Conservation (phyloP, 73 alveolate species). For the Paramecium primaurelia region DNA sequence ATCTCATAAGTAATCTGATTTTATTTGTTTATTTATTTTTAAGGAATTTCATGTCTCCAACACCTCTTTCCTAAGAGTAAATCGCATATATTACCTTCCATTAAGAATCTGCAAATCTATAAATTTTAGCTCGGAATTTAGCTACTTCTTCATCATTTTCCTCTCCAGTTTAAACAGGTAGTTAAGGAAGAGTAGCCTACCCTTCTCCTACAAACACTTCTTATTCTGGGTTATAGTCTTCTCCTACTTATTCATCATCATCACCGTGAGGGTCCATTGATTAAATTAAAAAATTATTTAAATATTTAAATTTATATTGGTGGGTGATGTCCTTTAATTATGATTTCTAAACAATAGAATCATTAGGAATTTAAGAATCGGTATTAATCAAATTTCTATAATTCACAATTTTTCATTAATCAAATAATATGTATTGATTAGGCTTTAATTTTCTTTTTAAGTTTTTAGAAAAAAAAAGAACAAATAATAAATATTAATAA, state of each 20-base stretch:
- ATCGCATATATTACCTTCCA: slow-evolving; percentile 61
- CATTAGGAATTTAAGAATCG: background rate
- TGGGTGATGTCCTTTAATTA: background rate
- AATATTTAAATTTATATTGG: background rate
- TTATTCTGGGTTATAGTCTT: background rate
- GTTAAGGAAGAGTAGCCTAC: background rate
- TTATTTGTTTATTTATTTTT: slow-evolving; percentile 65
- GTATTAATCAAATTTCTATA: background rate
- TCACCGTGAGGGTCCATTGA: slow-evolving; percentile 40
- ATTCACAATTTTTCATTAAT: background rate
- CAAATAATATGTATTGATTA: background rate
- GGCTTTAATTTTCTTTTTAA: background rate
- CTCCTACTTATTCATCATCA: slow-evolving; percentile 25
- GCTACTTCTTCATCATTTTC: slow-evolving; percentile 60
- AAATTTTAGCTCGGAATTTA: slow-evolving; percentile 66
- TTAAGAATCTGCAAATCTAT: slow-evolving; percentile 70
- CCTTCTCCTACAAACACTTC: slow-evolving; percentile 23
- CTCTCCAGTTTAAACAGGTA: slow-evolving; percentile 66
- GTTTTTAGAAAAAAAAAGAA: too few relatives aligned
- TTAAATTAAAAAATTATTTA: background rate
- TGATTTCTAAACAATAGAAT: background rate
- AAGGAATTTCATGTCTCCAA: slow-evolving; percentile 78
- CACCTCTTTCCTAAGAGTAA: slow-evolving; percentile 71
- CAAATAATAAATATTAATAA: too few relatives aligned
- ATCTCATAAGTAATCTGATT: slow-evolving; percentile 71